Base-by-base conservation (phyloP, 352 stramenopile species). In the Phytophthora quininea region DNA sequence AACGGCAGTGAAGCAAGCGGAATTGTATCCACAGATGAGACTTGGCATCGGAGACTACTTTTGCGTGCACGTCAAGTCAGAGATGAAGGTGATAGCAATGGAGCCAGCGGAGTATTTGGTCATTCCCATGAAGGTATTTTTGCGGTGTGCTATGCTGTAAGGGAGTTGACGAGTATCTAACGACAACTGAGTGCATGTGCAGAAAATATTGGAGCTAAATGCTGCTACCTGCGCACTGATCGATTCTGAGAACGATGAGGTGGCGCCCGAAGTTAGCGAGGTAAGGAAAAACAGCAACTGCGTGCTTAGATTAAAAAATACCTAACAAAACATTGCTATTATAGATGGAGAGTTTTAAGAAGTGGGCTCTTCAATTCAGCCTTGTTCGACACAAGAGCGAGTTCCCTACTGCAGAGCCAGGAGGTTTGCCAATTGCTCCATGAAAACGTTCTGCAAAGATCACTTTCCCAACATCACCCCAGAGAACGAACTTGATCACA, bases 401-500 rank as follows among this genome's bases (percentile, higher is more conserved):
- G 54, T 67, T 74, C 29, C 72, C 77, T 19, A 75, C 70, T 11
- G 55, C 73, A 3, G 64, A 77, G 7, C 57, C 70, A 3, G 79
- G 72, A 31, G 80, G 80, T 3, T 73, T 31, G 81, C 86, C 0
- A 87, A 80, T 27, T 81, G 69, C 66, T 88, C 86, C 0, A 68
- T 85, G 4, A 92, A 90, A 67, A 71, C 82, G 2, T 94, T 91
- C 58, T 90, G 79, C 72, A 90, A 91, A 33, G 84, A 94, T 32
- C 76, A 88, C 40, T 80, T 92, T n/a, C 67, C 85, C 11, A 86
- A 86, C 45, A 88, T 94, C 29, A 85, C 80, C 12, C 86, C 86
- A 0, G 86, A 94, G 48, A 89, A 91, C 42, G 86, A 94, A 58
- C 64, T 92, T 1, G 84, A 94, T 58, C 84, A 92, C 51, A 91